phyloP scores from a whole-genome alignment of 441 rosid species.

The Aleurites moluccanus region DNA sequence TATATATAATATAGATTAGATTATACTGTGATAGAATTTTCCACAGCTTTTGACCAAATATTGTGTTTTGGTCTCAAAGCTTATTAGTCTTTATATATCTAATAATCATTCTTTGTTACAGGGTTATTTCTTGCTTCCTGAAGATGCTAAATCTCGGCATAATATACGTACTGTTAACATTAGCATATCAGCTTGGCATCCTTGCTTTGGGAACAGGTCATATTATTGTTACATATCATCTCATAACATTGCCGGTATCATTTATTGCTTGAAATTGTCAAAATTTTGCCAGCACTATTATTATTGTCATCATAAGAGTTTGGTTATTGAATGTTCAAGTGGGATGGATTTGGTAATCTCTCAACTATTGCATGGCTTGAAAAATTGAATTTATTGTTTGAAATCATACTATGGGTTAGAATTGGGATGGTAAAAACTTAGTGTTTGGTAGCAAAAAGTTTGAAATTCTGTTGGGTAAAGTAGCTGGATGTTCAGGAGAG shows the following conservation, averaged over 20 bases:
- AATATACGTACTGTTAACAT: slow-evolving; percentile 74
- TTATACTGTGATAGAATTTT: background rate
- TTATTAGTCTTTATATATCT: slow-evolving; percentile 4
- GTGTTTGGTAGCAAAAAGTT: background rate
- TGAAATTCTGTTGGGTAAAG: background rate
- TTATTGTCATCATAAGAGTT: background rate
- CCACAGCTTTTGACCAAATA: background rate
- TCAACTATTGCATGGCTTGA: background rate
- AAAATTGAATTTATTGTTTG: background rate
- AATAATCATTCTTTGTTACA: slow-evolving; percentile 28
- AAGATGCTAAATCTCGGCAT: slow-evolving; percentile 78
- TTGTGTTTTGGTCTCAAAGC: background rate
- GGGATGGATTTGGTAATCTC: background rate
- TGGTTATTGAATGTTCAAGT: background rate
- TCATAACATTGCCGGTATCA: background rate
- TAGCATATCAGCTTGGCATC: slow-evolving; percentile 87
- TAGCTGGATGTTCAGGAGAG: background rate
- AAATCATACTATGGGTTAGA: background rate
- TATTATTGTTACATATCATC: slow-evolving; percentile 7
- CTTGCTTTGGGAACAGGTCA: slow-evolving; percentile 99
- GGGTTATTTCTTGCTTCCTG: slow-evolving; percentile 95
- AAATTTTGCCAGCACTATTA: background rate
- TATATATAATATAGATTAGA: background rate
- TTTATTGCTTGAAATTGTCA: slow-evolving; percentile 16
- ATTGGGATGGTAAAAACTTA: background rate